Base-by-base conservation (phyloP, 345 rosid genomes). In the Eucalyptus regnans region DNA sequence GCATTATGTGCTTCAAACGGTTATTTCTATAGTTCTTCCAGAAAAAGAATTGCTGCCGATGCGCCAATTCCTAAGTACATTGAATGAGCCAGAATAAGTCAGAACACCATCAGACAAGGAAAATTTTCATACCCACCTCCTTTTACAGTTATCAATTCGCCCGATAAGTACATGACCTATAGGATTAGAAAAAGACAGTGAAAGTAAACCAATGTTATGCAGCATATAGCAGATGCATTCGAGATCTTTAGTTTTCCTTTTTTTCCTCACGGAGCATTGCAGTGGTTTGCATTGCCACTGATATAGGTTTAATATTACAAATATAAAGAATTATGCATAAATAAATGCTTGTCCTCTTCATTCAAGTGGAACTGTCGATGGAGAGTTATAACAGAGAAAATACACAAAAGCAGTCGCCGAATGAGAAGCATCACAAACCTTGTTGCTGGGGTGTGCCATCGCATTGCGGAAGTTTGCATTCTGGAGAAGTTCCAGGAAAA, bases 1-100 rank as follows among this genome's bases (percentile, higher is more conserved):
- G 99, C 91, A 94, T 89, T 88, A 98, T 97, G 95, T 97, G 99
- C 90, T 96, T 97, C 93, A 98, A 89, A 87, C 99, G 91, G 90
- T 98, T 98, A 94, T 96, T 98, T 90, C 99, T 94, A 88, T 98
- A 95, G 94, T 98, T 98, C 94, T 98, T 98, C 99, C 99, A 98
- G 90, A 91, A 98, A 90, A 94, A 98, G 94, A 98, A 98, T 90
- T 98, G 99, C 92, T 97, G 99, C 89, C 99, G 94, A 92, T 98
- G 99, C 5, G 96, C 96, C 95, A 97, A 88, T 90, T 98, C 99
- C 99, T 98, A 90, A 33, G 92, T 79, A 86, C 66, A 23, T 52
- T 11, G 62, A 9, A 60, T 9, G 8, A 64, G 41, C 87, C 48
- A 86, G 56, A 43, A 86, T n/a, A 52, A 86, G 54, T 86, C 49